Conservation (phyloP, 2,329 filamentous ascomycete genomes). For the Akanthomyces lecanii region DNA sequence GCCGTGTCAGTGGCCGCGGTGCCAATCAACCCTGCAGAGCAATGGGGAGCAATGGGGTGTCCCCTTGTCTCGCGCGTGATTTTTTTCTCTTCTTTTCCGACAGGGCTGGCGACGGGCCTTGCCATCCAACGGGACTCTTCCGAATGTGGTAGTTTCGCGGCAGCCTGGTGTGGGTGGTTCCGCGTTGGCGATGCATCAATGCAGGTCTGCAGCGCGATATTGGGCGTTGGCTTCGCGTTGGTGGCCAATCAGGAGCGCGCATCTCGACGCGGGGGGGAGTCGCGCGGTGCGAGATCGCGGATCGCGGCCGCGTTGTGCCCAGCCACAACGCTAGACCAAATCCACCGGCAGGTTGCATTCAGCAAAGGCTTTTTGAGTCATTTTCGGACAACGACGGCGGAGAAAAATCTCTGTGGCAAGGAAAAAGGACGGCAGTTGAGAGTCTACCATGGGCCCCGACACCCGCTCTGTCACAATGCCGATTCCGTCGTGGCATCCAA, state of each 20-base stretch:
- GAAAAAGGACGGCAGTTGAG: neutral
- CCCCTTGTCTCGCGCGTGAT: neutral
- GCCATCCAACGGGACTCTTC: neutral
- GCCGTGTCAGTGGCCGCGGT: slow-evolving; percentile 2
- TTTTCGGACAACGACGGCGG: neutral
- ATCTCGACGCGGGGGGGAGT: slow-evolving; percentile 5
- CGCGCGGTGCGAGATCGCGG: slow-evolving; percentile 7
- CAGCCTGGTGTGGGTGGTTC: neutral
- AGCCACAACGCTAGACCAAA: no score
- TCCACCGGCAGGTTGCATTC: neutral
- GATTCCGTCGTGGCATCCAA: neutral
- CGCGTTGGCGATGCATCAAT: neutral
- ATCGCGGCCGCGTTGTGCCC: neutral
- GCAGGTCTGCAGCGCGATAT: neutral
- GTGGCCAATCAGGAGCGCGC: slow-evolving; percentile 8
- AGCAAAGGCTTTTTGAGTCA: neutral
- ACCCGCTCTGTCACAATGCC: neutral
- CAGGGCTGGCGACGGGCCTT: neutral
- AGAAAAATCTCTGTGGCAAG: no score
- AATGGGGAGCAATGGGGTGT: neutral
- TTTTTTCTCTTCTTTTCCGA: neutral
- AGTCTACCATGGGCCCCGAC: neutral
- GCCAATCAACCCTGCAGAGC: slow-evolving; percentile 4
- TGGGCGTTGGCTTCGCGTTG: slow-evolving; percentile 4
- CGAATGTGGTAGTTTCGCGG: neutral